phyloP scores from a whole-genome alignment of 1,284 basidiomycete species.

The Sparassis latifolia region DNA sequence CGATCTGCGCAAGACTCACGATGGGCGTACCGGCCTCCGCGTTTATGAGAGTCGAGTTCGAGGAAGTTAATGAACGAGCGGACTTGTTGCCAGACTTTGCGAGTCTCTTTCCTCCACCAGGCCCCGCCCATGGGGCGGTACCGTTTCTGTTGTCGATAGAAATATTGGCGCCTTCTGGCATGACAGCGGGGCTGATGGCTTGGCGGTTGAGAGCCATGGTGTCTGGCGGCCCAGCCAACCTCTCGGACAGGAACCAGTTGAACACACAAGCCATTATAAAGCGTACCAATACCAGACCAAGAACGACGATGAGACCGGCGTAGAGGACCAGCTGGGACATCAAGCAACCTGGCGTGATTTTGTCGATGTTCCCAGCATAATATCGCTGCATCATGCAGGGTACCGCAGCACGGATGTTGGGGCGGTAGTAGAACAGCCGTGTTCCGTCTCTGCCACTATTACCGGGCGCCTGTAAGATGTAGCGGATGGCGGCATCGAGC shows the following conservation, averaged over 20 bases:
- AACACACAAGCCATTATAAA: slow-evolving; percentile 97
- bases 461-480: slow-evolving; percentile 48
- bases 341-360: slow-evolving; percentile 94
- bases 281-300: slow-evolving; percentile 84
- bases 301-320: slow-evolving; percentile 85
- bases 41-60: slow-evolving; percentile 48
- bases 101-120: slow-evolving; percentile 44
- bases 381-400: slow-evolving; percentile 83
- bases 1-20: slow-evolving; percentile 83
- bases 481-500: slow-evolving; percentile 83
- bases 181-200: slow-evolving; percentile 87
- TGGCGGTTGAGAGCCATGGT: slow-evolving; percentile 62
- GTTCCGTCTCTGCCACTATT: slow-evolving; percentile 85
- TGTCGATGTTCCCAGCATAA: slow-evolving; percentile 92
- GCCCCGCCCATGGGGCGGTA: slow-evolving; percentile 88
- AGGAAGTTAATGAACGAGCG: slow-evolving; percentile 41
- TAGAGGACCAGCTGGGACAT: slow-evolving; percentile 89
- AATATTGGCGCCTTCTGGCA: slow-evolving; percentile 92
- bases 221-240: slow-evolving; percentile 70
- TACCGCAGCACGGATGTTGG: slow-evolving; percentile 62
- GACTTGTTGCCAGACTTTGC: slow-evolving; percentile 34
- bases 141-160: slow-evolving; percentile 84
- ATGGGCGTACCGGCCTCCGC: slow-evolving; percentile 48
- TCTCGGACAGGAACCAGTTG: slow-evolving; percentile 89
- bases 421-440: slow-evolving; percentile 70